Conservation (phyloP, 2,329 filamentous ascomycete species). For the Venturia nashicola region DNA sequence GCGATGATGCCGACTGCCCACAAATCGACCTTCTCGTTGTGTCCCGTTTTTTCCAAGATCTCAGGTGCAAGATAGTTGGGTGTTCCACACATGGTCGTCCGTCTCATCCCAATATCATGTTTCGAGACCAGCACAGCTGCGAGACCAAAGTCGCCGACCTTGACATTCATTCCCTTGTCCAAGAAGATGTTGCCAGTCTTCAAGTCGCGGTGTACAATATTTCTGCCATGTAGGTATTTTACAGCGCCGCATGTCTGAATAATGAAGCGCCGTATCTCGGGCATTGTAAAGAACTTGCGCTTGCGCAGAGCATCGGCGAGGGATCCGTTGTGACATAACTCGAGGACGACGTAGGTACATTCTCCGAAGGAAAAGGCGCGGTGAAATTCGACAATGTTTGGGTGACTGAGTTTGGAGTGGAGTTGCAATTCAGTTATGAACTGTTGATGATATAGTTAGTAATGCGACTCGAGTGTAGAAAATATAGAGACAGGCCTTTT, state of each 20-base stretch:
- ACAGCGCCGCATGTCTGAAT: conserved; percentile 93
- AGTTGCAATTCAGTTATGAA: conserved; percentile 83
- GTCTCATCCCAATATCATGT: conserved; percentile 73
- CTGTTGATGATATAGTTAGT: conserved; percentile 45
- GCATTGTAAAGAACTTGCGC: conserved; percentile 78
- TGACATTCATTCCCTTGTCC: conserved; percentile 90
- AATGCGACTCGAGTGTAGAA: conserved; percentile 9
- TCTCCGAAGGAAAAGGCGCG: conserved; percentile 82
- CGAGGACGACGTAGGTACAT: conserved; percentile 86
- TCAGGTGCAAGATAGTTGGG: conserved; percentile 98
- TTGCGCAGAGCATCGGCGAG: conserved; percentile 97
- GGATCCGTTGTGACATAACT: conserved; percentile 89
- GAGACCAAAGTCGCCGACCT: conserved; percentile 93
- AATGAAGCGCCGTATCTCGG: conserved; percentile 86
- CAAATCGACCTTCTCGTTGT: conserved; percentile 95
- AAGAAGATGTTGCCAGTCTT: conserved; percentile 98
- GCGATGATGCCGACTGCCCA: conserved; percentile 98
- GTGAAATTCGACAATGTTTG: conserved; percentile 91
- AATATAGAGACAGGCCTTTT: conserved; percentile 47
- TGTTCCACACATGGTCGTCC: conserved; percentile 91
- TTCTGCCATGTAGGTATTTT: conserved; percentile 93
- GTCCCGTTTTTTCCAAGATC: conserved; percentile 88
- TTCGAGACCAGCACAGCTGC: conserved; percentile 85
- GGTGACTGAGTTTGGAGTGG: conserved; percentile 93
- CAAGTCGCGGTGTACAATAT: conserved; percentile 90